These are phyloP conservation scores for Ascomycota sp. DNA, from an alignment of 2,329 filamentous ascomycete species.

Conservation along the genomic window DNA sequence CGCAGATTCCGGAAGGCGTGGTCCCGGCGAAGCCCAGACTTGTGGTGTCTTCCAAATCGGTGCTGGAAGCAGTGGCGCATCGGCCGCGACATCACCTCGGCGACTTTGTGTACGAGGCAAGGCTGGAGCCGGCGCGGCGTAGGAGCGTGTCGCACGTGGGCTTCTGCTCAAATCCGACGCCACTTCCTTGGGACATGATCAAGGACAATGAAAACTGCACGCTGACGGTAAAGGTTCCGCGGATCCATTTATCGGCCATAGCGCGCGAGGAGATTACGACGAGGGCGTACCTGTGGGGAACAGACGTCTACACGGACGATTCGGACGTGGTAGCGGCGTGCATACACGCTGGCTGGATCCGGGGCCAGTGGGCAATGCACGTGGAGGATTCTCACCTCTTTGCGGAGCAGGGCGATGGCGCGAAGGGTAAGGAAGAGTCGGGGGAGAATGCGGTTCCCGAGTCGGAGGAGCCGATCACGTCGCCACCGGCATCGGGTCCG, in stretches of 20 bases:
- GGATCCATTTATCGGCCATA: constrained; percentile 48
- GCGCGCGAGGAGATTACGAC: constrained; percentile 69
- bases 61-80: constrained; percentile 51
- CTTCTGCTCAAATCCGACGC: constrained; percentile 39
- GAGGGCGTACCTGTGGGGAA: constrained; percentile 72
- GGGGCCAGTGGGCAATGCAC: constrained; percentile 67
- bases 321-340: constrained; percentile 84
- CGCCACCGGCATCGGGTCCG: constrained; percentile 39
- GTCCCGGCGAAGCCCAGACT: constrained; percentile 41
- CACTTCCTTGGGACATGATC: constrained; percentile 53
- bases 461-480: constrained; percentile 23
- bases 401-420: too few relatives aligned
- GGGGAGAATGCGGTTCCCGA: constrained; percentile 11
- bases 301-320: constrained; percentile 88
- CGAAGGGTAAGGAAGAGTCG: constrained; percentile 19
- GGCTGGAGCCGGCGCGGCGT: constrained; percentile 32
- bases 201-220: constrained; percentile 72
- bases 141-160: constrained; percentile 18
- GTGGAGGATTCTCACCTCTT: constrained; percentile 50
- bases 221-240: constrained; percentile 70
- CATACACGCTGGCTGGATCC: constrained; percentile 83
- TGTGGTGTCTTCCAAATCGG: constrained; percentile 44
- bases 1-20: constrained; percentile 6
- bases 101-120: constrained; percentile 60
- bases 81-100: constrained; percentile 64